Evolutionary conservation across 2,329 filamentous ascomycete genomes (phyloP).

Genomic region (Colletotrichum theobromicola): DNA sequence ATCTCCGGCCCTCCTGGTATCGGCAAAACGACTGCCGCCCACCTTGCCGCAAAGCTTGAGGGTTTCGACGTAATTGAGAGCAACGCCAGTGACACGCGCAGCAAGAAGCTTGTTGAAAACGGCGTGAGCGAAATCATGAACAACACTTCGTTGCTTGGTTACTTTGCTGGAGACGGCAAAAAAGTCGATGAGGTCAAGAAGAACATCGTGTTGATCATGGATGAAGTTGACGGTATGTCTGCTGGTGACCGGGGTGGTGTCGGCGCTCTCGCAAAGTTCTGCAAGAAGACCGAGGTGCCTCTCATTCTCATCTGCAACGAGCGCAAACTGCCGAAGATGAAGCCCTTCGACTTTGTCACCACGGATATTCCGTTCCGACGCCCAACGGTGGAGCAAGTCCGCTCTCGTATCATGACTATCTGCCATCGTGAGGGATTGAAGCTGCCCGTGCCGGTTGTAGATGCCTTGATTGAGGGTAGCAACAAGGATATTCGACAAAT

Average conservation of each 20-base stretch:
- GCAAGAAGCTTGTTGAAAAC: conserved; percentile 92
- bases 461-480: conserved; percentile 93
- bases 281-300: conserved; percentile 92
- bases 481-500: conserved; percentile 97
- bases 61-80: conserved; percentile 94
- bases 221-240: conserved; percentile 99
- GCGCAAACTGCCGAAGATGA: conserved; percentile 93
- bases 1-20: conserved; percentile 95
- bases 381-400: conserved; percentile 88
- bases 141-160: conserved; percentile 91
- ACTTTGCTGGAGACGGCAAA: conserved; percentile 85
- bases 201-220: conserved; percentile 97
- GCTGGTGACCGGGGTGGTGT: conserved; percentile 95
- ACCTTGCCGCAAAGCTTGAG: conserved; percentile 90
- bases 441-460: conserved; percentile 81
- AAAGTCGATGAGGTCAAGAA: conserved; percentile 82
- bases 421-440: conserved; percentile 91
- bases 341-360: conserved; percentile 88
- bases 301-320: conserved; percentile 99
- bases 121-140: conserved; percentile 90
- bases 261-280: conserved; percentile 89
- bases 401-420: conserved; percentile 92
- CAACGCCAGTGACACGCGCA: conserved; percentile 94
- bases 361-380: conserved; percentile 87
- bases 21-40: conserved; percentile 95